Evolutionary conservation across 176 grass and related monocot species (phyloP).

Genomic region (Rhipidocladum racemiflorum): DNA sequence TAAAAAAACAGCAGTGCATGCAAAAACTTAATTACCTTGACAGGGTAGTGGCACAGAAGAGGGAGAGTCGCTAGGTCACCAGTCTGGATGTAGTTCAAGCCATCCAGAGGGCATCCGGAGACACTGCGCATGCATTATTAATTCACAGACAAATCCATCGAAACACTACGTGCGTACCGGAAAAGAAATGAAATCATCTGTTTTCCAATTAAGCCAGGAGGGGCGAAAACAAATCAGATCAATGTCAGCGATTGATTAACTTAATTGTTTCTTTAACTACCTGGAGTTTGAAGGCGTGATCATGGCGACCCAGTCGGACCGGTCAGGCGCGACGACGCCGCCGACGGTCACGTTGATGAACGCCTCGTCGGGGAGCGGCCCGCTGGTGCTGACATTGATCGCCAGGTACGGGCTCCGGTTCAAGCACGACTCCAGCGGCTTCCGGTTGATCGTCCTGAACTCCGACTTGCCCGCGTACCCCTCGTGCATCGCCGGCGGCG

Average conservation of each 20-base stretch:
- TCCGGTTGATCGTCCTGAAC: constrained; percentile 77
- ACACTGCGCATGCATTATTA: constrained; percentile 36
- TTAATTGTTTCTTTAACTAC: constrained; percentile 26
- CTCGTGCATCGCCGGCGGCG: constrained; percentile 31
- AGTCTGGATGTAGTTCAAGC: constrained; percentile 49
- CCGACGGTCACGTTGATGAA: constrained; percentile 57
- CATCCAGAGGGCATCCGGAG: constrained; percentile 46
- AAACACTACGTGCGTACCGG: not conserved
- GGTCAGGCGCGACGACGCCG: constrained; percentile 42
- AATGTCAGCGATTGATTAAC: too few relatives aligned
- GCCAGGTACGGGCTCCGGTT: constrained; percentile 45
- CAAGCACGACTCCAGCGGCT: constrained; percentile 42
- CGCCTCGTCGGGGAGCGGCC: constrained; percentile 51
- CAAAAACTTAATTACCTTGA: constrained; percentile 54
- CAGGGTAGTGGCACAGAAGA: constrained; percentile 89
- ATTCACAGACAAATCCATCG: not conserved
- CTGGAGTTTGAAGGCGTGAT: constrained; percentile 74
- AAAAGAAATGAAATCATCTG: not conserved
- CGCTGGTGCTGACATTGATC: constrained; percentile 37
- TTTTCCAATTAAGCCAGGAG: not conserved
- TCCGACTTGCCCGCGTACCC: constrained; percentile 58
- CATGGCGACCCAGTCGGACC: constrained; percentile 74
- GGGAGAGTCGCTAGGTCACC: constrained; percentile 64
- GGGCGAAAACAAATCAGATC: not conserved
- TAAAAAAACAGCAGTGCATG: not conserved